Evolutionary conservation across 495 filamentous ascomycete species (phyloP).

Genomic region (Penicillium diatomitis): DNA sequence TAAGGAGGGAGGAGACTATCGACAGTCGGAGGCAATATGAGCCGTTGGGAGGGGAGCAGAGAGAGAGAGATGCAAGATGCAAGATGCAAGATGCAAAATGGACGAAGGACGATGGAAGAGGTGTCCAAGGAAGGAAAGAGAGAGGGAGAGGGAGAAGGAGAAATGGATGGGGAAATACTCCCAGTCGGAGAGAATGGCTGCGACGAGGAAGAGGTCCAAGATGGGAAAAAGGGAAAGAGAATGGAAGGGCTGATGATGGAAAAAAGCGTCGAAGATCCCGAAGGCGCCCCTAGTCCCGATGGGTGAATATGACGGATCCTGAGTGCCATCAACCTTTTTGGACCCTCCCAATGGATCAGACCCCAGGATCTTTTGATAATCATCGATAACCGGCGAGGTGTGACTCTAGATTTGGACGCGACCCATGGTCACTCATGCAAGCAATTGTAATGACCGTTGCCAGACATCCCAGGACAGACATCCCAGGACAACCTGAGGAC

Average conservation of each 20-base stretch:
- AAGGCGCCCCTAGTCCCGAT: slow-evolving; percentile 40
- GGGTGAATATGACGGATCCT: slow-evolving; percentile 43
- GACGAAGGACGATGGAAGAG: not conserved
- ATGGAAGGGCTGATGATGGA: slow-evolving; percentile 13
- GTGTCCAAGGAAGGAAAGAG: slow-evolving; percentile 8
- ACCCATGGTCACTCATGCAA: too few relatives aligned
- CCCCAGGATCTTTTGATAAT: too few relatives aligned
- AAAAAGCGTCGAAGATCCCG: slow-evolving; percentile 33
- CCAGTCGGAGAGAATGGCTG: not conserved
- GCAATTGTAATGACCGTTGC: too few relatives aligned
- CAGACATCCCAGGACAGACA: not conserved
- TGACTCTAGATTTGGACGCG: too few relatives aligned
- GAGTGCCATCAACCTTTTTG: slow-evolving; percentile 23
- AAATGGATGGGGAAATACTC: not conserved
- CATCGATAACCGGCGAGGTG: too few relatives aligned
- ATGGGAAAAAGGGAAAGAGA: slow-evolving; percentile 10
- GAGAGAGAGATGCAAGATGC: too few relatives aligned
- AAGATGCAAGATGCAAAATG: not conserved
- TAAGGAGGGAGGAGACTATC: slow-evolving; percentile 1
- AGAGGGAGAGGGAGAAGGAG: slow-evolving; percentile 6
- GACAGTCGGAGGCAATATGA: too few relatives aligned
- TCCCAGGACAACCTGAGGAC: not conserved
- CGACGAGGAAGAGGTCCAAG: not conserved
- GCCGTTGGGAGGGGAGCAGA: too few relatives aligned
- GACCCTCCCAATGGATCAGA: not conserved